phyloP scores from a whole-genome alignment of 2,329 filamentous ascomycete genomes.

The Westerdykella aurantiaca region DNA sequence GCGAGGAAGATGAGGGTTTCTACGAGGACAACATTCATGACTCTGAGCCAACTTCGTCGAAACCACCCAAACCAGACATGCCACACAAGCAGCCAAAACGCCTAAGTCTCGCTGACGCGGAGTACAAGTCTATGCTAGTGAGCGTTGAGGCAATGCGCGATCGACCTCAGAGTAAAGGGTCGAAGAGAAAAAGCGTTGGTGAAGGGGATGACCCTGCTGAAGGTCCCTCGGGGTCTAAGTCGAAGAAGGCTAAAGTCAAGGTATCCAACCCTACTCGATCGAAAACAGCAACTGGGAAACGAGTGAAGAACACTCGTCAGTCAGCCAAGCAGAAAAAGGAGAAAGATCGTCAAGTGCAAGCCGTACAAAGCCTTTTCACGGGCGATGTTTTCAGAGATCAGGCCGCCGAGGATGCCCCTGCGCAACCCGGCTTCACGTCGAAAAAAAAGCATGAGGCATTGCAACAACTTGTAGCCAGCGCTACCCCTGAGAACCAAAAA shows the following conservation, averaged over 20 bases:
- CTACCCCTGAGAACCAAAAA: slow-evolving; percentile 34
- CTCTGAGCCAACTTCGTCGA: neutral
- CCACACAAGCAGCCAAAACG: slow-evolving; percentile 10
- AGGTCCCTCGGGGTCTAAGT: no score
- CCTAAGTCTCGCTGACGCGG: slow-evolving; percentile 21
- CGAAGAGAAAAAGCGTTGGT: no score
- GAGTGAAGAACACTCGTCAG: slow-evolving; percentile 2
- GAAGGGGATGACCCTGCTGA: no score
- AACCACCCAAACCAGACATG: slow-evolving; percentile 1
- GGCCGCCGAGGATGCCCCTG: slow-evolving; percentile 15
- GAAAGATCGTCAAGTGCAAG: slow-evolving; percentile 11
- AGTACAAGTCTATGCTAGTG: slow-evolving; percentile 25
- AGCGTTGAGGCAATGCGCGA: slow-evolving; percentile 16
- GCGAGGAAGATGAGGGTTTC: neutral
- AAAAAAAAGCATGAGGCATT: slow-evolving; percentile 31
- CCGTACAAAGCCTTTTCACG: slow-evolving; percentile 22
- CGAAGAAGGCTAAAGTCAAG: no score
- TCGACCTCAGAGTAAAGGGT: no score
- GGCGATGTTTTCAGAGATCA: slow-evolving; percentile 32
- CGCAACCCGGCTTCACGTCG: slow-evolving; percentile 20
- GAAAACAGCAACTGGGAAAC: no score
- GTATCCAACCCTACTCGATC: no score
- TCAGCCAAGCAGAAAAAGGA: slow-evolving; percentile 16
- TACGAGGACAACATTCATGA: neutral
- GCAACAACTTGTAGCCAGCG: slow-evolving; percentile 37